Base-by-base conservation (phyloP, 2,329 filamentous ascomycete genomes). In the Aphanoascus verrucosus region DNA sequence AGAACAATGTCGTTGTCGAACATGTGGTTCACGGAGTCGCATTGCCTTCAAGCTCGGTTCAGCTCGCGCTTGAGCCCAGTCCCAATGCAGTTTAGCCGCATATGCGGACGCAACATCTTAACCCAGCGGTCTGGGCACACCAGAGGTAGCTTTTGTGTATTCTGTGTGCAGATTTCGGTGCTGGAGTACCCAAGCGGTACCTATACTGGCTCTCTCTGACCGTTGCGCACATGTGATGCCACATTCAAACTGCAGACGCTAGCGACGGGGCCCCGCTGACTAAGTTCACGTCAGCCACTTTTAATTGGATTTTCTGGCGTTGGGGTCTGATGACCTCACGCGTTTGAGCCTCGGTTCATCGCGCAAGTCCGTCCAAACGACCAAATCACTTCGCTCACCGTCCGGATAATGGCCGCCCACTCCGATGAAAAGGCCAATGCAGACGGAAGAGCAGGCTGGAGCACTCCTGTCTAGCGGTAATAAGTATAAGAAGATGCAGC, bases 331-430 rank as follows among this genome's bases (percentile, higher is more conserved):
- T 28, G 49, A 51, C 14, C 49, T 44, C 49, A 51, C 15, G n/a
- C 17, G 38, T 5, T 51, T 43, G 17, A 44, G 49, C 49, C 49
- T 51, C 49, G 49, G 49, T 41, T 49, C 47, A 32, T 49, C 47
- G 12, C 35, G 11, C 20, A 12, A 9, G 17, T 5, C 14, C 42
- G 15, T 43, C 17, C 17, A 17, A 28, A 23, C 12, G 15, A 8
- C 17, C 17, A 17, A 28, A 23, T 11, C 28, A 31, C 45, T 1
- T 20, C 31, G 17, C 12, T 9, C 23, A 17, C 8, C 4, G 43
- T 6, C 23, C 43, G 43, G 43, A 46, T 6, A 34, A 32, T 14
- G 43, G 5, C 43, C 43, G 43, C n/a, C n/a, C n/a, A n/a, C n/a
- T n/a, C n/a, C n/a, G n/a, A n/a, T n/a, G n/a, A n/a, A n/a, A n/a